A percentile compares a stretch with the other conserved stretches of the same genome.
These are phyloP conservation scores for Pseudogymnoascus sp. DNA, from an alignment of 2,329 filamentous ascomycete genomes.

Conservation along the genomic window DNA sequence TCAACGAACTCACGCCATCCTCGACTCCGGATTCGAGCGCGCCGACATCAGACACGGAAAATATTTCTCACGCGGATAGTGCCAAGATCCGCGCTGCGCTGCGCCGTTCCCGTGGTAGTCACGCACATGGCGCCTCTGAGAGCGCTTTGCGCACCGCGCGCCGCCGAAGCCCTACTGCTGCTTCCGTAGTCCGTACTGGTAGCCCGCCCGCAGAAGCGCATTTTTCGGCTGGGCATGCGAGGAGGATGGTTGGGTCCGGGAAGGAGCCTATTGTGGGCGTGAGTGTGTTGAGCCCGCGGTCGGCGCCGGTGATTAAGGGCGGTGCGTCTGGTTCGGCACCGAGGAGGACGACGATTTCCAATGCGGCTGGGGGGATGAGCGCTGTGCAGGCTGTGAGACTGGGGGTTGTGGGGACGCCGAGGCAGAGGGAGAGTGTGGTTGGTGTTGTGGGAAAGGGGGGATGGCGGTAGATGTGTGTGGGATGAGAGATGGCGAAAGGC, in stretches of 20 bases:
- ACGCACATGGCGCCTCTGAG: slow-evolving; percentile 19
- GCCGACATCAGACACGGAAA: slow-evolving; percentile 23
- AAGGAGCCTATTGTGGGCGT: slow-evolving; percentile 46
- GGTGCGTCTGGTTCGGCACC: background rate
- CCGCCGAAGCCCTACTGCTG: slow-evolving; percentile 32
- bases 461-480: slow-evolving; percentile 18
- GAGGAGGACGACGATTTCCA: slow-evolving; percentile 25
- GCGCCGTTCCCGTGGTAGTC: slow-evolving; percentile 23
- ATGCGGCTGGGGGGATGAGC: slow-evolving; percentile 19
- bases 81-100: slow-evolving; percentile 25
- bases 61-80: slow-evolving; percentile 21
- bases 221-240: slow-evolving; percentile 57
- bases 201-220: slow-evolving; percentile 49
- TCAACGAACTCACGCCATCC: slow-evolving; percentile 16
- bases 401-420: slow-evolving; percentile 20
- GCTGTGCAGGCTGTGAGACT: slow-evolving; percentile 18
- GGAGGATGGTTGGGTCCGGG: slow-evolving; percentile 56
- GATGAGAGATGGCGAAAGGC: background rate
- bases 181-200: slow-evolving; percentile 38
- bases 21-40: background rate
- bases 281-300: slow-evolving; percentile 53
- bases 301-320: slow-evolving; percentile 47
- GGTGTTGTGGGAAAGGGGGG: slow-evolving; percentile 23
- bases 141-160: slow-evolving; percentile 18
- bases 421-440: slow-evolving; percentile 21